These are phyloP conservation scores for Nelumbo lutea DNA, from an alignment of 164 flowering plant species.

Conservation along the genomic window DNA sequence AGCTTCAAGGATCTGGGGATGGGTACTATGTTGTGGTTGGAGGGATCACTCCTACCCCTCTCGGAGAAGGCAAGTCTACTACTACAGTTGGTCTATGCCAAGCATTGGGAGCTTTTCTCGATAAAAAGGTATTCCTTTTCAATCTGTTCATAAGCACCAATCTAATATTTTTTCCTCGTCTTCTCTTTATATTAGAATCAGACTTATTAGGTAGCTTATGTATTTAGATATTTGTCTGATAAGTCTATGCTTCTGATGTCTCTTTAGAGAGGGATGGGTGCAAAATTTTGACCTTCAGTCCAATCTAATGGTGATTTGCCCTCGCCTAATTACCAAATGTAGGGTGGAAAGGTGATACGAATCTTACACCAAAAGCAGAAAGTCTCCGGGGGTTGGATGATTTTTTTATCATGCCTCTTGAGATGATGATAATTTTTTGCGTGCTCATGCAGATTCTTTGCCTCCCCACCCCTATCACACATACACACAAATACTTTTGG, in stretches of 20 bases:
- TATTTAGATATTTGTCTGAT: neutral
- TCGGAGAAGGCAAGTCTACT: conserved; percentile 99
- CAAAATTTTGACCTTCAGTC: neutral
- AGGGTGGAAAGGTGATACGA: no score
- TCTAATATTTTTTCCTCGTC: neutral
- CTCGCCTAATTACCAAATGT: no score
- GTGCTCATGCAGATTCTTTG: no score
- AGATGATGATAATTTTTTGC: no score
- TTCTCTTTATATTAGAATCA: neutral
- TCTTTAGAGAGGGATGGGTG: neutral
- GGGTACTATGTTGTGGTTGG: conserved; percentile 99
- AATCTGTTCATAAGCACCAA: neutral
- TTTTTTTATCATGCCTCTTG: no score
- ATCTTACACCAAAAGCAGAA: no score
- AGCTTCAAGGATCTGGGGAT: conserved; percentile 62
- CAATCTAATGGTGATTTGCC: no score
- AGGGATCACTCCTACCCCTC: conserved; percentile 98
- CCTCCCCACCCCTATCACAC: no score
- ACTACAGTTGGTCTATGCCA: conserved; percentile 98
- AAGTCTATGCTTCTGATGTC: neutral
- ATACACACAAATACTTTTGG: no score
- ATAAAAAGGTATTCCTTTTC: conserved; percentile 67
- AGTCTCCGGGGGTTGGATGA: no score
- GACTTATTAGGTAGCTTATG: neutral
- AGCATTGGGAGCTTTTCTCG: conserved; percentile 91